phyloP scores from a whole-genome alignment of 192 early-diverging fungal species.

The Dimargaris xerosporica region DNA sequence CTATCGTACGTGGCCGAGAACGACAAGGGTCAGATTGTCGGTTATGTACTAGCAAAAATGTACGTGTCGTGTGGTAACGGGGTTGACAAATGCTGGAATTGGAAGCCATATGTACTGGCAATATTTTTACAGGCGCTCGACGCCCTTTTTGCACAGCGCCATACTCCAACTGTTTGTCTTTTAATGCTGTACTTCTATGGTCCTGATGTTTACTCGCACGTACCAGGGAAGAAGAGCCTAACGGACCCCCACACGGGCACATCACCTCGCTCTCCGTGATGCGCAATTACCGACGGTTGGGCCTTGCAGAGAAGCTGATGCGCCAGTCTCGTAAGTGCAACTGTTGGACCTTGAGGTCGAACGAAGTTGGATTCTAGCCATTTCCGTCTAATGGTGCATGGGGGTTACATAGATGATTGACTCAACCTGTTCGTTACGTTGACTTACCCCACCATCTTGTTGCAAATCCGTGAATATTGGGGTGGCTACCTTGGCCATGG shows the following conservation, averaged over 20 bases:
- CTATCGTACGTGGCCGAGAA: slow-evolving; percentile 92
- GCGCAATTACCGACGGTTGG: slow-evolving; percentile 88
- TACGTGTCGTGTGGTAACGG: not conserved
- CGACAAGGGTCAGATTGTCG: slow-evolving; percentile 79
- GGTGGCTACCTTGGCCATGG: not conserved
- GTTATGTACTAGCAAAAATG: slow-evolving; percentile 98
- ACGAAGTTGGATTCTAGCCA: no score
- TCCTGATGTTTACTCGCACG: not conserved
- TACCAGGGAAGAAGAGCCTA: slow-evolving; percentile 74
- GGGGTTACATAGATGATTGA: no score
- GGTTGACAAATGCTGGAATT: no score
- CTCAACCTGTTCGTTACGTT: no score
- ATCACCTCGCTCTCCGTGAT: slow-evolving; percentile 95
- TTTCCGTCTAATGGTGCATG: no score
- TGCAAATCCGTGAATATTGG: no score
- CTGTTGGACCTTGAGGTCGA: no score
- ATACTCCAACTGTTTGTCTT: slow-evolving; percentile 8
- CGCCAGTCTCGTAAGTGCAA: slow-evolving; percentile 57
- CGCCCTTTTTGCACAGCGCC: no score
- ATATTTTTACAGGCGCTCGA: no score
- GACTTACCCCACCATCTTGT: no score
- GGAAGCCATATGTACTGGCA: no score
- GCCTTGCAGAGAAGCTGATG: slow-evolving; percentile 97
- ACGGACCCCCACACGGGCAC: slow-evolving; percentile 68
- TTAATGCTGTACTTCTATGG: not conserved